Conservation (phyloP, 352 stramenopile species). For the Pseudoperonospora humuli region DNA sequence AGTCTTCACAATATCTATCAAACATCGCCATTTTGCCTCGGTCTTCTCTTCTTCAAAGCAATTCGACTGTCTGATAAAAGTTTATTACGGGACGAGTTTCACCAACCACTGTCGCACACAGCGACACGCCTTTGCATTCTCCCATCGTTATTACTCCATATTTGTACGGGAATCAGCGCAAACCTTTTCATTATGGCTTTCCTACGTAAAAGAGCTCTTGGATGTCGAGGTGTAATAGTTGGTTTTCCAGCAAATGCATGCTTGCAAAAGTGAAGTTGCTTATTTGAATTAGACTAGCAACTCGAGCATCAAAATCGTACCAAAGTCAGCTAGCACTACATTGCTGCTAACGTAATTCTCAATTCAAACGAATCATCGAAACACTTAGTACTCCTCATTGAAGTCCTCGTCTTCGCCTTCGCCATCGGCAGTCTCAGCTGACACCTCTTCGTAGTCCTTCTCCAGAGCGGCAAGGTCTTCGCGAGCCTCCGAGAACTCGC, state of each 20-base stretch:
- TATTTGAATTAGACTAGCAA: constrained; percentile 9
- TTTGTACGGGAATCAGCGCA: too few species aligned
- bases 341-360: not conserved
- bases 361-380: too few species aligned
- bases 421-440: too few species aligned
- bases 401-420: constrained; percentile 93
- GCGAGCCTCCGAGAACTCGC: constrained; percentile 98
- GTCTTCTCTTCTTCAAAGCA: too few species aligned
- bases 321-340: not conserved
- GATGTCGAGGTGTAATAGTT: too few species aligned
- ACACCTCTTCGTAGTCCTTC: constrained; percentile 99
- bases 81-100: constrained; percentile 22
- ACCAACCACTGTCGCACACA: constrained; percentile 11
- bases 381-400: constrained; percentile 83
- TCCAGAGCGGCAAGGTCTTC: constrained; percentile 83
- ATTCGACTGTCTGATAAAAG: too few species aligned
- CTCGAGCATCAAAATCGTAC: not conserved
- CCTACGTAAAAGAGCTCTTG: too few species aligned
- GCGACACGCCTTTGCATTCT: constrained; percentile 8
- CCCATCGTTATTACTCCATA: too few species aligned
- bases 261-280: too few species aligned
- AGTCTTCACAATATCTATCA: constrained; percentile 53
- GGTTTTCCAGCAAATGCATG: too few species aligned
- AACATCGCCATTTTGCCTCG: constrained; percentile 31
- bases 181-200: too few species aligned